Percentiles rank a stretch among this genome's conserved stretches.
Evolutionary conservation across 352 stramenopile genomes (phyloP).

Genomic region (Globisporangium echinulatum): DNA sequence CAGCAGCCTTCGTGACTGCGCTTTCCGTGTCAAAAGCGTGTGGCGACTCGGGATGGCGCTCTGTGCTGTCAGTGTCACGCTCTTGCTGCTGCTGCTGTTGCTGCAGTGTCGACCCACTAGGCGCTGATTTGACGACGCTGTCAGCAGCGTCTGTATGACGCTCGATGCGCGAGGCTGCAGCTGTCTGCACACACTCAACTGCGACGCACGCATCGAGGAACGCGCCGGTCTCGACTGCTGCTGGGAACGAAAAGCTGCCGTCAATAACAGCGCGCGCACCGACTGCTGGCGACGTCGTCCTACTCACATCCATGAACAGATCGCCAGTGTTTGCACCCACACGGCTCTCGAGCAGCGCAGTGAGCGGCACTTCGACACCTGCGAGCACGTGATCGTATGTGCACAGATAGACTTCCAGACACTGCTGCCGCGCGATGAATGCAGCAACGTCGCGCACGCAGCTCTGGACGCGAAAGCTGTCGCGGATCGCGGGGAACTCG

Average conservation of each 20-base stretch:
- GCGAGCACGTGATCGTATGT: constrained; percentile 57
- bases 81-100: background rate
- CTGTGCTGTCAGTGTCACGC: background rate
- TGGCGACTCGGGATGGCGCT: no score
- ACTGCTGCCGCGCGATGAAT: constrained; percentile 28
- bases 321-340: constrained; percentile 4
- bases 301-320: no score
- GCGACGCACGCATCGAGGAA: constrained; percentile 25
- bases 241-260: constrained; percentile 39
- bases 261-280: constrained; percentile 15
- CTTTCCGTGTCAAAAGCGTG: no score
- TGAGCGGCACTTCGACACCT: constrained; percentile 48
- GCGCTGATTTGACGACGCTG: no score
- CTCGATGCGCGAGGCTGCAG: background rate
- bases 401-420: constrained; percentile 60
- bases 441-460: constrained; percentile 35
- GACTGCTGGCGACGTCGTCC: background rate
- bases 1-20: no score
- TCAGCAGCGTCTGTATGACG: background rate
- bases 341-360: constrained; percentile 20
- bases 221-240: constrained; percentile 20
- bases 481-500: constrained; percentile 62
- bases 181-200: constrained; percentile 19
- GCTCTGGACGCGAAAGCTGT: constrained; percentile 64
- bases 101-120: background rate